phyloP scores from a whole-genome alignment of 2,329 filamentous ascomycete species.

The Chaetothyriales sp. region DNA sequence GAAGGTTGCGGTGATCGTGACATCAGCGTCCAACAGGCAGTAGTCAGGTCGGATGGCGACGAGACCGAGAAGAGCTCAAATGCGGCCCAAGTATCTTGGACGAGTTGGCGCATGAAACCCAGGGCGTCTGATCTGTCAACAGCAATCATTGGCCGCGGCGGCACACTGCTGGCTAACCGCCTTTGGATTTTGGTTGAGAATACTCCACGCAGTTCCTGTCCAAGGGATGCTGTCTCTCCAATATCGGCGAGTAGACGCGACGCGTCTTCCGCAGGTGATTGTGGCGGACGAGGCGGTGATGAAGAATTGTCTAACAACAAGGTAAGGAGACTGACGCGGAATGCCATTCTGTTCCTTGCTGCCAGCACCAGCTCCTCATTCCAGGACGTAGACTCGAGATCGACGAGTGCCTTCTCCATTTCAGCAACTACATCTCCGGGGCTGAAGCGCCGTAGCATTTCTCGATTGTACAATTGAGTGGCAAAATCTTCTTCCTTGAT shows the following conservation, averaged over 20 bases:
- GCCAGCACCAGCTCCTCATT: neutral
- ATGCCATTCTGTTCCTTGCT: constrained; percentile 9
- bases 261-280: neutral
- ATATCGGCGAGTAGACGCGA: constrained; percentile 38
- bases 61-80: constrained; percentile 45
- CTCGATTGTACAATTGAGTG: constrained; percentile 74
- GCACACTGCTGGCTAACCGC: constrained; percentile 84
- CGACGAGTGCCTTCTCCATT: constrained; percentile 14
- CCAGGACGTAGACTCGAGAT: constrained; percentile 1
- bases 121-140: constrained; percentile 56
- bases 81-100: constrained; percentile 57
- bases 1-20: constrained; percentile 69
- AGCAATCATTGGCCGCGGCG: constrained; percentile 76
- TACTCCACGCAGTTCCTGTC: constrained; percentile 54
- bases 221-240: constrained; percentile 47
- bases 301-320: constrained; percentile 17
- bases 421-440: constrained; percentile 40
- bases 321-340: constrained; percentile 3
- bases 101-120: constrained; percentile 54
- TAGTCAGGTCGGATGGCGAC: constrained; percentile 26
- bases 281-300: neutral
- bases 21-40: constrained; percentile 61
- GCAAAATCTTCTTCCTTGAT: constrained; percentile 87
- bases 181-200: constrained; percentile 86
- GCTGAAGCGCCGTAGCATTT: constrained; percentile 54